Evolutionary conservation across 257 asterid genomes (phyloP).

Genomic region (Eustoma russellianum): DNA sequence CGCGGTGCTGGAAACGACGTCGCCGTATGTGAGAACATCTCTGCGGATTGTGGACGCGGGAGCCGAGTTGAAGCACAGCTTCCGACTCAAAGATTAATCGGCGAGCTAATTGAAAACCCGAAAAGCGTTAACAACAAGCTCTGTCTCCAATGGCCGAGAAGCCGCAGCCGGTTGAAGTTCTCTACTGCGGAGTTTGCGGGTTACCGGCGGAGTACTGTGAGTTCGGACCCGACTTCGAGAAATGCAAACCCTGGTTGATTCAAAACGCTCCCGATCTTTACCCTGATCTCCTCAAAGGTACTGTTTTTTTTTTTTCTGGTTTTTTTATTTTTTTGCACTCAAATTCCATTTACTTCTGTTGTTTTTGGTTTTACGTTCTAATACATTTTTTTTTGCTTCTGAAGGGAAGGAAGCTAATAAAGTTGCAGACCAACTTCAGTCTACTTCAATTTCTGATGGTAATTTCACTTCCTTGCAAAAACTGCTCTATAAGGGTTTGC

Average conservation of each 20-base stretch:
- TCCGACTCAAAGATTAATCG: no score
- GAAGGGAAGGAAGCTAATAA: constrained; percentile 55
- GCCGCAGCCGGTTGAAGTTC: constrained; percentile 55
- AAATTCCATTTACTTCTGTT: neutral
- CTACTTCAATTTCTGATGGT: constrained; percentile 77
- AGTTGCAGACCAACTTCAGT: constrained; percentile 66
- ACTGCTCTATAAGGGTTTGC: neutral
- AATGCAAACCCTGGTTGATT: constrained; percentile 96
- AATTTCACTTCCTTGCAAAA: neutral
- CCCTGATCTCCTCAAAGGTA: constrained; percentile 86
- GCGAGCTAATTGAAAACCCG: no score
- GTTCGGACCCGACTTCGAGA: constrained; percentile 84
- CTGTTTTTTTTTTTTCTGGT: neutral
- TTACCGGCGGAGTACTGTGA: constrained; percentile 97
- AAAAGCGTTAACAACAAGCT: no score
- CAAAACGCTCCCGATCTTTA: constrained; percentile 62
- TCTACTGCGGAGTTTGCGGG: constrained; percentile 81
- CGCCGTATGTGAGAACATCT: no score
- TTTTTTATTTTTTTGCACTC: neutral
- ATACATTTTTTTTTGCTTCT: constrained; percentile 27
- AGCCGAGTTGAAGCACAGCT: no score
- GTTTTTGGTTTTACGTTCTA: neutral
- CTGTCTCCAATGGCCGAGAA: constrained; percentile 57
- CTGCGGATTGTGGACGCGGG: no score
- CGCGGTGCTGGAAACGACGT: no score